Evolutionary conservation across 176 grass and related monocot species (phyloP).

Genomic region (Typha latifolia): DNA sequence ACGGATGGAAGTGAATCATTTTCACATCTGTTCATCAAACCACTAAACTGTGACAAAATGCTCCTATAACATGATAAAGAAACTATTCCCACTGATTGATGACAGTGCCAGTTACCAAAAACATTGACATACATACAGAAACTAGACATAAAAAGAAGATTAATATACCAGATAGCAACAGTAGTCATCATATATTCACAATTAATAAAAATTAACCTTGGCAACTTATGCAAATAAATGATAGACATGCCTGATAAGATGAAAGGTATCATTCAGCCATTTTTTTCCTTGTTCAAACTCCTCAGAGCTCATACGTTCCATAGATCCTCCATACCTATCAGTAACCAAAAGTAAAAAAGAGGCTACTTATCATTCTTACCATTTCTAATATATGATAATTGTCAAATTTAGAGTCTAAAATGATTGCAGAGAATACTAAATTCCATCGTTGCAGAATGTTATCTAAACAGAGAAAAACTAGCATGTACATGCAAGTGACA

Average conservation of each 20-base stretch:
- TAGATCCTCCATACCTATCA: slow-evolving; percentile 47
- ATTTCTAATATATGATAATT: too few relatives aligned
- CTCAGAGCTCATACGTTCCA: slow-evolving; percentile 45
- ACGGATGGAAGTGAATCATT: slow-evolving; percentile 76
- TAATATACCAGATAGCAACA: not conserved
- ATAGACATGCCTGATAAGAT: slow-evolving; percentile 69
- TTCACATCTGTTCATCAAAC: slow-evolving; percentile 43
- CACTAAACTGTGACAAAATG: not conserved
- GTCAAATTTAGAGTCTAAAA: too few relatives aligned
- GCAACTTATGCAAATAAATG: not conserved
- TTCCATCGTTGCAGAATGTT: too few relatives aligned
- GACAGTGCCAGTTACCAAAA: too few relatives aligned
- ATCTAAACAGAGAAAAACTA: too few relatives aligned
- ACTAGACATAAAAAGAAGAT: not conserved
- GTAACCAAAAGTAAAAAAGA: not conserved
- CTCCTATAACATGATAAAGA: not conserved
- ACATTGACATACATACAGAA: not conserved
- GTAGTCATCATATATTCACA: not conserved
- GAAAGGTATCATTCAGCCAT: slow-evolving; percentile 81
- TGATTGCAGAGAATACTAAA: too few relatives aligned
- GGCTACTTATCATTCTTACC: too few relatives aligned
- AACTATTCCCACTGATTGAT: not conserved
- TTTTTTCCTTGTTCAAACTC: slow-evolving; percentile 72
- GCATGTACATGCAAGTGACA: too few relatives aligned
- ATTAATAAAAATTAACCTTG: not conserved